Conservation (phyloP, 202 grass and related monocot genomes). For the Eragrostis tef region DNA sequence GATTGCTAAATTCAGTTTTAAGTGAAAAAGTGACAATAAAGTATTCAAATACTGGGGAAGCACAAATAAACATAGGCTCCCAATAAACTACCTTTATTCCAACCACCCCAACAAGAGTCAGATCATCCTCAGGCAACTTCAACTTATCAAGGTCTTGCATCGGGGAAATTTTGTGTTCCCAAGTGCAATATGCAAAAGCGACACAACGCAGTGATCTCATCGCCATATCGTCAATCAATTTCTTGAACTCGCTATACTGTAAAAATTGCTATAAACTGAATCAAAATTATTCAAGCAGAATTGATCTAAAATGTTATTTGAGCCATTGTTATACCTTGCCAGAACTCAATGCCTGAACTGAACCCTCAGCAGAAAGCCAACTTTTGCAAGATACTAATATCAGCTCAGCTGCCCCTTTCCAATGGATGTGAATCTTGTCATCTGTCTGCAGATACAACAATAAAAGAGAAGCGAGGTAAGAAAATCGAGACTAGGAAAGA, state of each 20-base stretch:
- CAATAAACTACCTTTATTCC: conserved; percentile 73
- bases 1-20: too few relatives aligned
- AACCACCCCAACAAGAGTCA: conserved; percentile 73
- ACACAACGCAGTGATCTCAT: conserved; percentile 80
- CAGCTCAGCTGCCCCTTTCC: conserved; percentile 97
- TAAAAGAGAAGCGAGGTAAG: too few relatives aligned
- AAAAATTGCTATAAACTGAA: not conserved
- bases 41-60: conserved; percentile 38
- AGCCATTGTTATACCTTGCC: conserved; percentile 51
- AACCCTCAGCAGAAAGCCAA: conserved; percentile 71
- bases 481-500: too few relatives aligned
- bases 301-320: conserved; percentile 30
- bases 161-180: conserved; percentile 59
- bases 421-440: conserved; percentile 69
- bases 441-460: conserved; percentile 55
- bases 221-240: conserved; percentile 82
- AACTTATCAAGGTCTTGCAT: conserved; percentile 70
- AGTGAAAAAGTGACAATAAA: conserved; percentile 1
- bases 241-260: conserved; percentile 61
- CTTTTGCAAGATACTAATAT: conserved; percentile 71
- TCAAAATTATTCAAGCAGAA: not conserved
- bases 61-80: not conserved
- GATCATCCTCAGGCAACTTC: conserved; percentile 73
- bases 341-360: conserved; percentile 56
- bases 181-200: conserved; percentile 75